Evolutionary conservation across 1,139 yeast genomes (phyloP).

Genomic region (Zygosaccharomyces sapae): DNA sequence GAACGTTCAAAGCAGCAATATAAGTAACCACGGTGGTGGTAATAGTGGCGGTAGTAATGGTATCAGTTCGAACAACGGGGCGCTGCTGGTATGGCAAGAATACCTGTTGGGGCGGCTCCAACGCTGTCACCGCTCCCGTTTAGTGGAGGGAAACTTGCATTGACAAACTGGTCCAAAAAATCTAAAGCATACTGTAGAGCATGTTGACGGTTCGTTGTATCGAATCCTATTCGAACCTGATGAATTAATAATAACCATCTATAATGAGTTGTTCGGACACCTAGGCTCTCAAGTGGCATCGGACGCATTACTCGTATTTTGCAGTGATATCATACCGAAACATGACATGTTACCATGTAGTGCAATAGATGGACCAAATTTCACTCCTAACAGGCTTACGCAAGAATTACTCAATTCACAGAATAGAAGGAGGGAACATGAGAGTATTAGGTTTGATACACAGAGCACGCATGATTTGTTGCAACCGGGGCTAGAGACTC

Average conservation of each 20-base stretch:
- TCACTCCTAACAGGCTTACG: constrained; percentile 13
- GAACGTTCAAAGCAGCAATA: background rate
- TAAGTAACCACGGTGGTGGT: background rate
- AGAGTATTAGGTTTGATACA: background rate
- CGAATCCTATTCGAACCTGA: constrained; percentile 29
- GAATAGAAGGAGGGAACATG: constrained; percentile 4
- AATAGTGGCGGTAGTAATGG: too few relatives aligned
- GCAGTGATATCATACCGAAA: constrained; percentile 12
- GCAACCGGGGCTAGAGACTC: constrained; percentile 7
- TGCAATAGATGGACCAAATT: constrained; percentile 8
- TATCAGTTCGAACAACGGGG: too few relatives aligned
- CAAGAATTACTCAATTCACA: constrained; percentile 12
- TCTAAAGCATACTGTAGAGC: constrained; percentile 11
- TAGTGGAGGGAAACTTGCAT: constrained; percentile 2
- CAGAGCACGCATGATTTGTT: background rate
- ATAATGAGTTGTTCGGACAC: constrained; percentile 26
- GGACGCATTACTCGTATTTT: constrained; percentile 29
- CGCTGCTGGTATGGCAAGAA: background rate
- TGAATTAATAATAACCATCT: constrained; percentile 26
- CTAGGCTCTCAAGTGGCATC: constrained; percentile 26
- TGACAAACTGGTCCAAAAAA: constrained; percentile 3
- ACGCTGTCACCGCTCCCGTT: constrained; percentile 5
- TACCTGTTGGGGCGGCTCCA: background rate
- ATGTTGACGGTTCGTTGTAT: background rate
- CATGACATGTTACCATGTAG: constrained; percentile 8